Evolutionary conservation across 75 land plant species (phyloP).

Genomic region (Cryptomeria japonica): DNA sequence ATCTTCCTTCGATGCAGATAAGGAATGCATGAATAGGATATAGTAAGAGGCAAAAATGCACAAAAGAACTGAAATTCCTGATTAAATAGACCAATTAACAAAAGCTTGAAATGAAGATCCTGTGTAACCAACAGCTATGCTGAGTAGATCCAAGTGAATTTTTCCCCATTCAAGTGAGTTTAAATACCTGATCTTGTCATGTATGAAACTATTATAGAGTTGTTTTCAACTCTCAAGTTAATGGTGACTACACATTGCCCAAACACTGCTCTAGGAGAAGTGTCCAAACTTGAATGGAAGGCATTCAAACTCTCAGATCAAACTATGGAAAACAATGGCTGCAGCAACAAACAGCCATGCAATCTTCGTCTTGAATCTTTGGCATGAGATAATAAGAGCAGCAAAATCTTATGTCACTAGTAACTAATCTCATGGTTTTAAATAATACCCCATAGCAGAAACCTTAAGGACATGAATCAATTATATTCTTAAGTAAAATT

Average conservation of each 20-base stretch:
- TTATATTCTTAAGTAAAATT: too few relatives aligned
- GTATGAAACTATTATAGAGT: neutral
- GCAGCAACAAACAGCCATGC: too few relatives aligned
- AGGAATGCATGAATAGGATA: neutral
- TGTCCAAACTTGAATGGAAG: too few relatives aligned
- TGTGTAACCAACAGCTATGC: neutral
- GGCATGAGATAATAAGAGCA: too few relatives aligned
- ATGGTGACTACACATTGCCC: neutral
- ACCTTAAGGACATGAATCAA: too few relatives aligned
- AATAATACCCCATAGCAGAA: too few relatives aligned
- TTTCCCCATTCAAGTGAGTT: neutral
- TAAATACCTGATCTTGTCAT: neutral
- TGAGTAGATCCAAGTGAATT: neutral
- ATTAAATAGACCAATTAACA: neutral
- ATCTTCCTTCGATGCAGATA: neutral
- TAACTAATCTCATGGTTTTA: too few relatives aligned
- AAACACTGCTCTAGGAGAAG: neutral
- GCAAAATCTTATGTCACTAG: too few relatives aligned
- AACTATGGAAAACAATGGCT: too few relatives aligned
- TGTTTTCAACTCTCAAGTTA: neutral
- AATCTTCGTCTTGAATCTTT: too few relatives aligned
- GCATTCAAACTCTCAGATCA: too few relatives aligned
- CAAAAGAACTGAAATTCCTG: neutral
- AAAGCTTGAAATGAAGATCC: neutral
- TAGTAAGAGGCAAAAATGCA: neutral